These are phyloP conservation scores for Leptoxyphium fumago DNA, from an alignment of 2,329 filamentous ascomycete species.

Conservation along the genomic window DNA sequence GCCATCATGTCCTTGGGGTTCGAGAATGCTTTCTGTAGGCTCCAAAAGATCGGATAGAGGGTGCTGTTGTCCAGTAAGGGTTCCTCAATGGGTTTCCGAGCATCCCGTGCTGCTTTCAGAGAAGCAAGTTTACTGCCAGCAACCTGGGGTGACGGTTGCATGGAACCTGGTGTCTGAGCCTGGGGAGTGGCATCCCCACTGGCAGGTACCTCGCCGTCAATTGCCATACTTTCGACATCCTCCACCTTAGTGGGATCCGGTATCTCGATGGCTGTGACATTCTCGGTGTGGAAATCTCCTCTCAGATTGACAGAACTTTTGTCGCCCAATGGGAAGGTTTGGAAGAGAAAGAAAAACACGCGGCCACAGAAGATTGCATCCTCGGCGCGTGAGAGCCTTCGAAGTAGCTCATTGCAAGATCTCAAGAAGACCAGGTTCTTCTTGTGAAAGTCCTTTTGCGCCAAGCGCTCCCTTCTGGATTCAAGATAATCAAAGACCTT, in stretches of 20 bases:
- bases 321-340: constrained; percentile 91
- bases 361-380: constrained; percentile 95
- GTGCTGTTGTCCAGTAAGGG: constrained; percentile 45
- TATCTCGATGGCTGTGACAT: constrained; percentile 70
- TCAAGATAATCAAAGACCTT: constrained; percentile 91
- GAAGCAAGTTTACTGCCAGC: constrained; percentile 11
- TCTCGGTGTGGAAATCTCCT: constrained; percentile 91
- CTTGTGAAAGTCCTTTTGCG: constrained; percentile 60
- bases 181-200: constrained; percentile 3
- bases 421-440: constrained; percentile 84
- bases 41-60: constrained; percentile 89
- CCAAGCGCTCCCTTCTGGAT: constrained; percentile 78
- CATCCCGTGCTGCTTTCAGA: constrained; percentile 10
- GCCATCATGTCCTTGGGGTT: constrained; percentile 69
- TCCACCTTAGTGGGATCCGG: constrained; percentile 26
- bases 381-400: constrained; percentile 83
- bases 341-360: constrained; percentile 97
- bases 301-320: constrained; percentile 94
- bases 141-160: constrained; percentile 11
- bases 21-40: constrained; percentile 79
- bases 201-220: constrained; percentile 37
- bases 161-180: constrained; percentile 6
- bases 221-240: constrained; percentile 43
- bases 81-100: neutral
- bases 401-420: constrained; percentile 88